Evolutionary conservation across 441 rosid species (phyloP).

Genomic region (Croton laevigatus): DNA sequence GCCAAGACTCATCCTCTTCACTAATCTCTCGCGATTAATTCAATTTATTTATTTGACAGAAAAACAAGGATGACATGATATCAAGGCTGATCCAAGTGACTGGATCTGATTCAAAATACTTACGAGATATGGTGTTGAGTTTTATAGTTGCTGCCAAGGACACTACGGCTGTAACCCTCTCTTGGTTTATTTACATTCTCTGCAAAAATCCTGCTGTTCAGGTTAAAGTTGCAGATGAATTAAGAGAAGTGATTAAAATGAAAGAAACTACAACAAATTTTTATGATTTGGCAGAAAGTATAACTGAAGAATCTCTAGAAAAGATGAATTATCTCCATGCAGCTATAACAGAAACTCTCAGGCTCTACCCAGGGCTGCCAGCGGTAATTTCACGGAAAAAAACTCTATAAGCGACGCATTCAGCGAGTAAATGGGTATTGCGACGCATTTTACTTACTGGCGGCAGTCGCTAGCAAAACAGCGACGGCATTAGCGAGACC

Average conservation of each 20-base stretch:
- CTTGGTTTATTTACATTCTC: constrained; percentile 51
- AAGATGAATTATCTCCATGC: constrained; percentile 54
- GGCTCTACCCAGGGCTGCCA: constrained; percentile 49
- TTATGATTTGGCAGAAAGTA: constrained; percentile 29
- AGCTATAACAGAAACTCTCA: constrained; percentile 50
- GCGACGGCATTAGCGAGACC: no score
- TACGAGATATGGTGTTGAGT: constrained; percentile 48
- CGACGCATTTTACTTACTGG: no score
- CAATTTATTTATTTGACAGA: no score
- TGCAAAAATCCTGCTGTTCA: constrained; percentile 41
- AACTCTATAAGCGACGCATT: no score
- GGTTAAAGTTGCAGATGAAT: constrained; percentile 38
- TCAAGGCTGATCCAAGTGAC: constrained; percentile 43
- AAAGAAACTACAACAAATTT: constrained; percentile 19
- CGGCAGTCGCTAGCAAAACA: no score
- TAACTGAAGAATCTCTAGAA: constrained; percentile 39
- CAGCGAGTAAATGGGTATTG: no score
- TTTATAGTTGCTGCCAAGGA: constrained; percentile 53
- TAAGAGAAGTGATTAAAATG: constrained; percentile 17
- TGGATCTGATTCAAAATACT: constrained; percentile 30
- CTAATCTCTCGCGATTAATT: no score
- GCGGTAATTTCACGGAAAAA: constrained; percentile 30
- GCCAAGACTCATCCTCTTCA: no score
- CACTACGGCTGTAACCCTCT: constrained; percentile 50
- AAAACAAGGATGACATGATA: constrained; percentile 41